These are phyloP conservation scores for Neurospora sp. DNA, from an alignment of 2,329 filamentous ascomycete genomes.

Conservation along the genomic window DNA sequence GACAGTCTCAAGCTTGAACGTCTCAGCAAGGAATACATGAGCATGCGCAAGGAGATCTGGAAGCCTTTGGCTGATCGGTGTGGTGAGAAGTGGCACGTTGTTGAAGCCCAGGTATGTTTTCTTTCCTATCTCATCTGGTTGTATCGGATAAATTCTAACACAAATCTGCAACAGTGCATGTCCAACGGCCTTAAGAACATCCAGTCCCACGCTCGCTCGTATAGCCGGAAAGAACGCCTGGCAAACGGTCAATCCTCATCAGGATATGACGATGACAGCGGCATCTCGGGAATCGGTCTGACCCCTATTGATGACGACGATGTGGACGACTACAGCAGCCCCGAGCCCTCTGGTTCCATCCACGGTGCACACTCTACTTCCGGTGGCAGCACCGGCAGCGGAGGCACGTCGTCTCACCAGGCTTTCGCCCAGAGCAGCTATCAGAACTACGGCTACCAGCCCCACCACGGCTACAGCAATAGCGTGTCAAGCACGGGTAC, in stretches of 20 bases:
- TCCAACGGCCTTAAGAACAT: conserved; percentile 75
- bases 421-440: conserved; percentile 15
- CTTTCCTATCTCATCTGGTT: conserved; percentile 3
- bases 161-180: conserved; percentile 53
- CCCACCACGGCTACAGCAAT: conserved; percentile 39
- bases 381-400: conserved; percentile 24
- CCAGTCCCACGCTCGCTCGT: conserved; percentile 56
- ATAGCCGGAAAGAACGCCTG: conserved; percentile 53
- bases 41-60: conserved; percentile 75
- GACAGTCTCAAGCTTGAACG: conserved; percentile 64
- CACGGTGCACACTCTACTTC: conserved; percentile 34
- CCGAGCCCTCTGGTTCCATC: conserved; percentile 30
- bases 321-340: conserved; percentile 43
- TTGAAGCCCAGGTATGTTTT: conserved; percentile 51
- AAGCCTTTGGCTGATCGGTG: conserved; percentile 57
- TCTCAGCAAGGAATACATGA: conserved; percentile 70
- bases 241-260: conserved; percentile 34
- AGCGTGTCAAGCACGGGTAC: conserved; percentile 40
- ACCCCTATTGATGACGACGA: conserved; percentile 50
- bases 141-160: conserved; percentile 1
- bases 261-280: conserved; percentile 60
- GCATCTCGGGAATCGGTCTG: conserved; percentile 52
- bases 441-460: conserved; percentile 12
- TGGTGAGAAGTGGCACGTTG: conserved; percentile 74
- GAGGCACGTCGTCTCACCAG: conserved; percentile 16